Conservation (phyloP, 179 eudicot species). For the Heliamphora pulchella region DNA sequence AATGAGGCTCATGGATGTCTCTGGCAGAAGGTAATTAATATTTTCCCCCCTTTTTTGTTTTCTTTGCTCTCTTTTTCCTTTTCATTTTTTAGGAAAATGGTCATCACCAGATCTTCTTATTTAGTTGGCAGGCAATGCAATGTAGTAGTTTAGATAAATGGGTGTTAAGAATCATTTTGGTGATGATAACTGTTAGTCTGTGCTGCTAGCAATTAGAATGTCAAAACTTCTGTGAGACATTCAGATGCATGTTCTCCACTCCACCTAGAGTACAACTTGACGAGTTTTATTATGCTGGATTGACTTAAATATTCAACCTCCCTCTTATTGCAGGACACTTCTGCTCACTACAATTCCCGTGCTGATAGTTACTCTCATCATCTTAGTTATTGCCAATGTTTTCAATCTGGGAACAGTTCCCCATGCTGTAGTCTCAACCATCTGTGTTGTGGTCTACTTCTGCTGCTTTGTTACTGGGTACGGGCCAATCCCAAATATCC, state of each 20-base stretch:
- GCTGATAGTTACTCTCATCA: slow-evolving; percentile 43
- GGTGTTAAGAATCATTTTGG: background rate
- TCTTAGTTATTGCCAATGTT: slow-evolving; percentile 39
- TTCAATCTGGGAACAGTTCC: slow-evolving; percentile 38
- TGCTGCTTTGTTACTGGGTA: slow-evolving; percentile 71
- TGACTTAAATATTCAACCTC: too few relatives aligned
- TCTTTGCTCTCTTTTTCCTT: background rate
- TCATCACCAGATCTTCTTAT: background rate
- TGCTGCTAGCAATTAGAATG: background rate
- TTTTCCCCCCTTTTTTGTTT: background rate
- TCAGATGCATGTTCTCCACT: background rate
- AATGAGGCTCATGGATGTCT: slow-evolving; percentile 82
- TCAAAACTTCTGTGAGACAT: background rate
- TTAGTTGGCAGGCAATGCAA: background rate
- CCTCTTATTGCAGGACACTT: slow-evolving; percentile 38
- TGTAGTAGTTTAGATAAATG: background rate
- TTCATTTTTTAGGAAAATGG: background rate
- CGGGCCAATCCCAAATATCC: slow-evolving; percentile 78
- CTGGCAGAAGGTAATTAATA: slow-evolving; percentile 68
- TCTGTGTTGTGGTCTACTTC: slow-evolving; percentile 63
- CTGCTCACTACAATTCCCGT: slow-evolving; percentile 67
- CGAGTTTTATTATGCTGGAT: background rate
- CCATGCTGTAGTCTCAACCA: slow-evolving; percentile 55
- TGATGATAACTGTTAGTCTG: background rate
- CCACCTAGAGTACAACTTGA: background rate